Evolutionary conservation across 2,329 filamentous ascomycete species (phyloP), one percentile per base, ranked within the genome.

Genomic region (Colletotrichum eremochloae): DNA sequence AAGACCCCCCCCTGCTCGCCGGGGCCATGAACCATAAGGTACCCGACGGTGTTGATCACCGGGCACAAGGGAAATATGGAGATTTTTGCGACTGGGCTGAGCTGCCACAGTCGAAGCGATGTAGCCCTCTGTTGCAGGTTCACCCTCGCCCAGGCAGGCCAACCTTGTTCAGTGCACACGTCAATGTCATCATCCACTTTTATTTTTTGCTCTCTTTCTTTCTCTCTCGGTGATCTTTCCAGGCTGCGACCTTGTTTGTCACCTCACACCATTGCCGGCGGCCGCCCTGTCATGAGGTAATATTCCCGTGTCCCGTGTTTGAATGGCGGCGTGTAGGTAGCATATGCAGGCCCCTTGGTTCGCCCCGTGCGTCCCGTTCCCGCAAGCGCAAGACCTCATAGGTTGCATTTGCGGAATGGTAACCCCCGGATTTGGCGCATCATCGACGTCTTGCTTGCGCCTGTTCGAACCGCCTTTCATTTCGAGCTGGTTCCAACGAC

Each of bases 21-120:
- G 33, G 5, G 42, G n/a, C n/a, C 36, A 55, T 36, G 24, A 50
- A 38, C 64, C 52, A 68, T 58, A 31, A 53, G 38, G 56, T 67
- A 55, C 9, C 65, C 66, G 65, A 46, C n/a, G 52, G 42, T 42
- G 65, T 68, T 63, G 52, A 63, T 63, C 52, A 8, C 20, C 44
- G 48, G 63, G 46, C 53, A 15, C 33, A 57, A 57, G 38, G 46
- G 53, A 9, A 5, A 42, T 42, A 6, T 44, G 42, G 15, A 20
- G 44, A n/a, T 48, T n/a, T 42, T 62, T 67, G 33, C 12, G 53
- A 69, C 52, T 69, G 66, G 66, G 70, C 60, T 72, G 69, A 72
- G 69, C 65, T 72, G 60, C 69, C 66, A 69, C 60, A 29, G 31
- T 57, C 70, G 61, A 64, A 72, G 66, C 66, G 70, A 70, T 65